These are phyloP conservation scores for Mycena latifolia DNA, from an alignment of 768 basidiomycete species.

Conservation along the genomic window DNA sequence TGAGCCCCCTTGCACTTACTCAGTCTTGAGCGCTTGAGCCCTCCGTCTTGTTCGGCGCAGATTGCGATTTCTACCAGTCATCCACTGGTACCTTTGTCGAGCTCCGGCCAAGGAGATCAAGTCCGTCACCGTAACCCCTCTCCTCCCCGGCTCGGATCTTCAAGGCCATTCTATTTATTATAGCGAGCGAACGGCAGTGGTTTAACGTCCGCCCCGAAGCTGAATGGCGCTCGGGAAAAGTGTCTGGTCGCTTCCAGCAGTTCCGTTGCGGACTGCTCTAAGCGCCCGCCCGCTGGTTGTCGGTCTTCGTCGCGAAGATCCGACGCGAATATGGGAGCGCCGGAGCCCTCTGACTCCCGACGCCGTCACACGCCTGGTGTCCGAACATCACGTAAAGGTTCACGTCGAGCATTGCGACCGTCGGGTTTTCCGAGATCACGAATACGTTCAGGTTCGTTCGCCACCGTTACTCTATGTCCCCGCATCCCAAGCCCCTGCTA, in stretches of 20 bases:
- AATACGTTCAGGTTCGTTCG: slow-evolving; percentile 72
- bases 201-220: neutral
- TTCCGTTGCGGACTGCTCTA: slow-evolving; percentile 2
- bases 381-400: slow-evolving; percentile 69
- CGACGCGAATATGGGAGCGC: slow-evolving; percentile 87
- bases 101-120: too few relatives aligned
- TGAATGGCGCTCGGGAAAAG: neutral
- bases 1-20: too few relatives aligned
- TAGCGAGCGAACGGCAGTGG: too few relatives aligned
- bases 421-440: slow-evolving; percentile 74
- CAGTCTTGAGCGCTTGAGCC: too few relatives aligned
- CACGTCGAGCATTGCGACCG: slow-evolving; percentile 83
- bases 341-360: slow-evolving; percentile 86
- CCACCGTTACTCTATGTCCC: neutral
- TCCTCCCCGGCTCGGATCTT: slow-evolving; percentile 37
- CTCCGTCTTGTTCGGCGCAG: too few relatives aligned
- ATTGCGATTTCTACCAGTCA: neutral
- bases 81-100: too few relatives aligned
- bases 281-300: slow-evolving; percentile 40
- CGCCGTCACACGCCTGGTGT: slow-evolving; percentile 72
- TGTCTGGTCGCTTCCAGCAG: slow-evolving; percentile 8
- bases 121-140: neutral
- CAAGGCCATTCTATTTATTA: slow-evolving; percentile 12
- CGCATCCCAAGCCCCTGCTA: slow-evolving; percentile 5
- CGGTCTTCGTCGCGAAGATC: slow-evolving; percentile 77